phyloP scores from a whole-genome alignment of 305 asterid species.

The Fraxinus latifolia region DNA sequence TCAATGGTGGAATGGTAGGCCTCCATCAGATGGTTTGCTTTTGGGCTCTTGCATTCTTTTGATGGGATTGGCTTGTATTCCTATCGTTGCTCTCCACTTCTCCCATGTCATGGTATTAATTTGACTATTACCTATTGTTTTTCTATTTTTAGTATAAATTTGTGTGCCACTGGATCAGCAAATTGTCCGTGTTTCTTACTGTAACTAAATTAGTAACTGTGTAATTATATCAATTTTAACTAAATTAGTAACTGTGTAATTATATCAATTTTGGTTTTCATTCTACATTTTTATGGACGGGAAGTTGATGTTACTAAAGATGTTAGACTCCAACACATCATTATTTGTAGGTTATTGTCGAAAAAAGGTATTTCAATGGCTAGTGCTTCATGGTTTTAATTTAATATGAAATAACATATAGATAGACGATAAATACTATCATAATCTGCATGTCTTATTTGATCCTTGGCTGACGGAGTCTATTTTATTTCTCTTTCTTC shows the following conservation, averaged over 20 bases:
- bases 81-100: slow-evolving; percentile 90
- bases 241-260: background rate
- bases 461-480: slow-evolving; percentile 2
- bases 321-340: background rate
- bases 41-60: slow-evolving; percentile 84
- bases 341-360: background rate
- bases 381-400: background rate
- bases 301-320: background rate
- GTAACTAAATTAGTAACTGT: slow-evolving; percentile 1
- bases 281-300: background rate
- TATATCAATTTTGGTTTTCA: background rate
- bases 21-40: slow-evolving; percentile 95
- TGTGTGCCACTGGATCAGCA: background rate
- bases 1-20: slow-evolving; percentile 98
- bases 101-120: slow-evolving; percentile 81
- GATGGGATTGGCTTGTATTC: slow-evolving; percentile 85
- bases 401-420: background rate
- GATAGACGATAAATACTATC: background rate
- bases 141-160: slow-evolving; percentile 1
- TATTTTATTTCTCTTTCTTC: background rate
- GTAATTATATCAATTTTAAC: background rate
- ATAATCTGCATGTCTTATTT: background rate
- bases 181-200: slow-evolving; percentile 7
- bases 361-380: background rate
- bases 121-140: slow-evolving; percentile 2